Conservation (phyloP, 2,329 filamentous ascomycete species). For the Talaromyces albobiverticillius region DNA sequence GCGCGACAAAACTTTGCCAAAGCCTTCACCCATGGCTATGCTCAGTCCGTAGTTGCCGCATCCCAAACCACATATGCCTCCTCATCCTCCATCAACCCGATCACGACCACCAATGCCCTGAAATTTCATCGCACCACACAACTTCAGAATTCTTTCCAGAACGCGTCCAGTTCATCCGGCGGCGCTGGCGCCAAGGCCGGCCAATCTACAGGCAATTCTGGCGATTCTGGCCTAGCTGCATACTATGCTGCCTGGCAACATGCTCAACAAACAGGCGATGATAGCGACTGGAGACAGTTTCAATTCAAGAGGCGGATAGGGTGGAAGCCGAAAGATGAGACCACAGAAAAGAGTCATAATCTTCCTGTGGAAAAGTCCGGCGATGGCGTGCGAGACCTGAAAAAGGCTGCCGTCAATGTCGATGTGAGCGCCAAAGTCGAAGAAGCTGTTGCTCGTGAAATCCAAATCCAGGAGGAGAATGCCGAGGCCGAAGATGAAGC, state of each 20-base stretch:
- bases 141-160: conserved; percentile 75
- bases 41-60: conserved; percentile 93
- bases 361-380: conserved; percentile 37
- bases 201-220: conserved; percentile 53
- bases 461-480: conserved; percentile 58
- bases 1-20: conserved; percentile 97
- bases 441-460: conserved; percentile 77
- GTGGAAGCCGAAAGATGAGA: conserved; percentile 65
- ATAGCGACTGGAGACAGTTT: conserved; percentile 87
- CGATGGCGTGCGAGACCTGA: conserved; percentile 56
- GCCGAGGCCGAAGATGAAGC: conserved; percentile 38
- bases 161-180: conserved; percentile 50
- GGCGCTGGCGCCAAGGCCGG: conserved; percentile 54
- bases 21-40: conserved; percentile 96
- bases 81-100: conserved; percentile 54
- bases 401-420: conserved; percentile 49
- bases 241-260: conserved; percentile 91
- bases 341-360: conserved; percentile 28
- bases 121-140: conserved; percentile 58
- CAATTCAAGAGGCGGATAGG: conserved; percentile 86
- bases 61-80: conserved; percentile 80
- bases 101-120: conserved; percentile 47
- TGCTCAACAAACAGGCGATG: conserved; percentile 64
- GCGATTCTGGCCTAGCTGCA: conserved; percentile 72
- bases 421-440: conserved; percentile 72